Evolutionary conservation across 108 stramenopile genomes (phyloP).

Genomic region (Nitzschia putrida): DNA sequence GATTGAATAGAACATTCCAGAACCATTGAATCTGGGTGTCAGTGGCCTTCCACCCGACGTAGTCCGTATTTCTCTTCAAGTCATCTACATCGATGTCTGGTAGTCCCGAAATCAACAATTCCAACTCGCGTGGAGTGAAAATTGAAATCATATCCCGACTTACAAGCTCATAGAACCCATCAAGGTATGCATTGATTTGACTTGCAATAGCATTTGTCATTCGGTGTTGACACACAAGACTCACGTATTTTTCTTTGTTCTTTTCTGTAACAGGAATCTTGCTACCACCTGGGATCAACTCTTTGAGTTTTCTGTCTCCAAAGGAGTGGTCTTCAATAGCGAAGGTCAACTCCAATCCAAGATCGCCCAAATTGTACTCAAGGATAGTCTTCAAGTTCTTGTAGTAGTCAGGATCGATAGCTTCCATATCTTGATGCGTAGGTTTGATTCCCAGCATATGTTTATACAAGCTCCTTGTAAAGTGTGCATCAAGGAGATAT

Average conservation of each 20-base stretch:
- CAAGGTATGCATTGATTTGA: constrained; percentile 94
- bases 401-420: constrained; percentile 98
- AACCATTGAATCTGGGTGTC: constrained; percentile 95
- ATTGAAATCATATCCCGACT: constrained; percentile 90
- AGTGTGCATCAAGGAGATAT: constrained; percentile 96
- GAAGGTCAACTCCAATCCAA: constrained; percentile 94
- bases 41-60: constrained; percentile 82
- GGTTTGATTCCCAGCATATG: constrained; percentile 95
- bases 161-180: constrained; percentile 96
- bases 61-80: constrained; percentile 92
- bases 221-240: constrained; percentile 92
- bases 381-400: constrained; percentile 92
- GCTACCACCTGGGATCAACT: constrained; percentile 91
- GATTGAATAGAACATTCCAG: constrained; percentile 90
- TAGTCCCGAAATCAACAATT: constrained; percentile 96
- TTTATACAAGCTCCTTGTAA: constrained; percentile 98
- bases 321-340: constrained; percentile 85
- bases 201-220: constrained; percentile 93
- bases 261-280: constrained; percentile 92
- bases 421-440: constrained; percentile 95
- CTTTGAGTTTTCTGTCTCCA: constrained; percentile 80
- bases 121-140: constrained; percentile 94
- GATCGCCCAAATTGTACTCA: constrained; percentile 88
- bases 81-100: constrained; percentile 95
- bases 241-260: constrained; percentile 92